A percentile compares a stretch with the other conserved stretches of the same genome.
Evolutionary conservation across 371 early-diverging fungal genomes (phyloP).

Genomic region (Haplosporangium sp.): DNA sequence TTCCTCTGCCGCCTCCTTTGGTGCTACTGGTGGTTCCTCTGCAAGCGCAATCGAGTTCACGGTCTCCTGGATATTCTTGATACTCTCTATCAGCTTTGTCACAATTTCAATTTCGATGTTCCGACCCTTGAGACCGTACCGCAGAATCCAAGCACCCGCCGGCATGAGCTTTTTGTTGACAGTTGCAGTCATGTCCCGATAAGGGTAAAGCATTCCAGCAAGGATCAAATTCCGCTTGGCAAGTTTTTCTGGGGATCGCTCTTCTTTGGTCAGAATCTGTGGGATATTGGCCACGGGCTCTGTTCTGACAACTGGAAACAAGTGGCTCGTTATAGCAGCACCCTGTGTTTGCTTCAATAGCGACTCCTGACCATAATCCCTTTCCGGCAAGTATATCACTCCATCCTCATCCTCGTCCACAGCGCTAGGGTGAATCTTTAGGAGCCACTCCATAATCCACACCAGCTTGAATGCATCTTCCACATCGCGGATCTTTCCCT

Average conservation of each 20-base stretch:
- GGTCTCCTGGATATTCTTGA: slow-evolving; percentile 31
- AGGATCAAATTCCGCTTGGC: slow-evolving; percentile 54
- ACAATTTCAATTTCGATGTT: slow-evolving; percentile 59
- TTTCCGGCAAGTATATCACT: slow-evolving; percentile 22
- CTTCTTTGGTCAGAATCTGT: slow-evolving; percentile 40
- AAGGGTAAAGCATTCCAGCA: slow-evolving; percentile 48
- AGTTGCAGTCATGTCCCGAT: slow-evolving; percentile 35
- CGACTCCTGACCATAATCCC: slow-evolving; percentile 35
- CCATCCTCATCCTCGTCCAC: slow-evolving; percentile 14
- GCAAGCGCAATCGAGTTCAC: not conserved
- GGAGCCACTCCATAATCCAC: slow-evolving; percentile 62
- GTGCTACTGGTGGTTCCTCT: not conserved
- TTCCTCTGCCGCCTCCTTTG: slow-evolving; percentile 16
- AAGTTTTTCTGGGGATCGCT: slow-evolving; percentile 39
- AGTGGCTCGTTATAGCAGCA: slow-evolving; percentile 11
- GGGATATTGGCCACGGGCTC: slow-evolving; percentile 18
- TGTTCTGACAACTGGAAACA: slow-evolving; percentile 30
- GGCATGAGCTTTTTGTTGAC: slow-evolving; percentile 45
- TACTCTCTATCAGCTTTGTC: slow-evolving; percentile 59
- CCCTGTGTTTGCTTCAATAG: slow-evolving; percentile 23
- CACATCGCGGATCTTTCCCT: slow-evolving; percentile 50
- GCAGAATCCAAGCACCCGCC: slow-evolving; percentile 44
- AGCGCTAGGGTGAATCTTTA: slow-evolving; percentile 18
- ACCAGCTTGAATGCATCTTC: slow-evolving; percentile 58
- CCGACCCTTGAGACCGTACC: slow-evolving; percentile 50